Conservation (phyloP, 768 basidiomycete genomes). For the Amanita molliuscula region DNA sequence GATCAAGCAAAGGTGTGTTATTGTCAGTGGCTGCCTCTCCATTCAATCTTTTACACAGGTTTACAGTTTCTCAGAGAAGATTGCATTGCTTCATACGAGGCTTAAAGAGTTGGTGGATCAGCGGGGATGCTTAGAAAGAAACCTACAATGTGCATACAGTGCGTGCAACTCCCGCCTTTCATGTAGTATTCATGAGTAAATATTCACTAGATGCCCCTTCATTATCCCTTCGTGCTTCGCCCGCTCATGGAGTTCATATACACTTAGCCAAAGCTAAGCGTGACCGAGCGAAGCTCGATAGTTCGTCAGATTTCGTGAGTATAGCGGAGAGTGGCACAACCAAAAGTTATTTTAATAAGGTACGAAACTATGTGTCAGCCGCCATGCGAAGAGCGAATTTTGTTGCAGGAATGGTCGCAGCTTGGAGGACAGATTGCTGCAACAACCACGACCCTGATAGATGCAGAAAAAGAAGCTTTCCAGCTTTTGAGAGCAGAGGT, state of each 20-base stretch:
- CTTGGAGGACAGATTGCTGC: conserved; percentile 63
- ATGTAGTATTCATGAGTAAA: not conserved
- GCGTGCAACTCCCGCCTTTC: not conserved
- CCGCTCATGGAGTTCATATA: conserved; percentile 64
- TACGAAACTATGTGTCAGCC: conserved; percentile 16
- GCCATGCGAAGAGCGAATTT: not conserved
- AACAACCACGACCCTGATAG: conserved; percentile 37
- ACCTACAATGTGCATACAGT: conserved; percentile 49
- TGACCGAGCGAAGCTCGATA: conserved; percentile 40
- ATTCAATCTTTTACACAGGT: conserved; percentile 1
- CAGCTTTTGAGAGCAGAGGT: conserved; percentile 61
- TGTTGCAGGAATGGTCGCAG: conserved; percentile 56
- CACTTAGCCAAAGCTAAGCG: conserved; percentile 59
- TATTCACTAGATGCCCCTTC: conserved; percentile 50
- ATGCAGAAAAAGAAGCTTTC: conserved; percentile 67
- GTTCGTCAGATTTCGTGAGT: conserved; percentile 38
- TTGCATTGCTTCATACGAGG: conserved; percentile 36
- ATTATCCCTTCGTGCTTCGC: conserved; percentile 58
- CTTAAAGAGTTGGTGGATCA: conserved; percentile 33
- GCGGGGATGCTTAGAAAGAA: conserved; percentile 42
- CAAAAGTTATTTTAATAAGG: conserved; percentile 58
- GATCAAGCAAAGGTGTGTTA: conserved; percentile 56
- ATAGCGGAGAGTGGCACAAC: conserved; percentile 60
- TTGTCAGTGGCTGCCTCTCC: conserved; percentile 8
- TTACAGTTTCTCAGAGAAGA: conserved; percentile 50